Percentiles rank a stretch among this genome's conserved stretches.
Evolutionary conservation across 2,329 filamentous ascomycete species (phyloP).

Genomic region (Didymellaceae sp.): DNA sequence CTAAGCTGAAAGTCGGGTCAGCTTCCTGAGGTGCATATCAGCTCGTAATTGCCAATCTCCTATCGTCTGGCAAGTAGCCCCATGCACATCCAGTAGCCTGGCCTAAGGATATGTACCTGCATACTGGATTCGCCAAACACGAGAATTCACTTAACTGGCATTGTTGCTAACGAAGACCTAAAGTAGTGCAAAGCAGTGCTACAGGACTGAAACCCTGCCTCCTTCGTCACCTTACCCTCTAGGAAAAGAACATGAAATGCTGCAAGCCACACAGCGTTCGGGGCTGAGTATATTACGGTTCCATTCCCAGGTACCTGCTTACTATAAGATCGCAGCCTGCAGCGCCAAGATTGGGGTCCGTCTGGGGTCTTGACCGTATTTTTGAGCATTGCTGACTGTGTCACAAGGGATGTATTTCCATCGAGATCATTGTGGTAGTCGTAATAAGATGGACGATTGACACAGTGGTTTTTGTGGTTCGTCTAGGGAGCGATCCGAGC

Average conservation of each 20-base stretch:
- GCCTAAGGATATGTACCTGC: slow-evolving; percentile 1
- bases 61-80: neutral
- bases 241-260: neutral
- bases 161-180: neutral
- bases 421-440: too few relatives aligned
- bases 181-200: neutral
- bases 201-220: neutral
- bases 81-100: neutral
- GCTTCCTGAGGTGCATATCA: slow-evolving; percentile 6
- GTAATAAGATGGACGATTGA: neutral
- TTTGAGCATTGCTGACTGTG: too few relatives aligned
- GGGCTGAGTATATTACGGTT: slow-evolving; percentile 5
- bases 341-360: neutral
- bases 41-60: neutral
- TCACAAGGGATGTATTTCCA: too few relatives aligned
- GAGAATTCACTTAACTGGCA: neutral
- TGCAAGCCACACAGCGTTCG: neutral
- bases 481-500: slow-evolving; percentile 8
- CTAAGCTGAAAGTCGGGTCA: slow-evolving; percentile 13
- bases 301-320: neutral
- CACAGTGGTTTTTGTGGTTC: neutral
- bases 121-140: neutral
- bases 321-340: neutral
- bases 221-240: neutral
- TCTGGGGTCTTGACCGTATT: neutral